Evolutionary conservation across 2,329 filamentous ascomycete genomes (phyloP).

Genomic region (Clonostachys chloroleuca): DNA sequence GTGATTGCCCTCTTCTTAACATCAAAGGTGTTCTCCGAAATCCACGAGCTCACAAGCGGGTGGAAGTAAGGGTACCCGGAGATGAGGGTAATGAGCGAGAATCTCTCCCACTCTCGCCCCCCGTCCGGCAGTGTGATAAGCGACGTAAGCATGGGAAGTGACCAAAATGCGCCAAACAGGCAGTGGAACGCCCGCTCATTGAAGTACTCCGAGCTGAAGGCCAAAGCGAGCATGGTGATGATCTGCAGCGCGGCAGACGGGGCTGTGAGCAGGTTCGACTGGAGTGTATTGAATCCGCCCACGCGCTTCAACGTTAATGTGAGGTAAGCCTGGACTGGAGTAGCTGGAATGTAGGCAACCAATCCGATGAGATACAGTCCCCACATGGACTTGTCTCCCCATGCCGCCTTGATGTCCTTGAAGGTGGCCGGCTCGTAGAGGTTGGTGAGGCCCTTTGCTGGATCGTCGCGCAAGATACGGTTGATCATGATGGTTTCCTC

Average conservation of each 20-base stretch:
- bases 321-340: slow-evolving; percentile 42
- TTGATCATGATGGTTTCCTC: slow-evolving; percentile 71
- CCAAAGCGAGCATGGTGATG: slow-evolving; percentile 47
- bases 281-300: slow-evolving; percentile 49
- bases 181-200: slow-evolving; percentile 50
- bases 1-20: slow-evolving; percentile 44
- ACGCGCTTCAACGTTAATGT: slow-evolving; percentile 52
- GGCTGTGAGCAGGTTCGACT: slow-evolving; percentile 60
- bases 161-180: slow-evolving; percentile 46
- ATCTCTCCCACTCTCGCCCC: slow-evolving; percentile 46
- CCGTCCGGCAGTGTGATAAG: slow-evolving; percentile 42
- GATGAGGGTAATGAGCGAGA: slow-evolving; percentile 44
- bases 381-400: slow-evolving; percentile 42
- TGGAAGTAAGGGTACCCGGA: slow-evolving; percentile 55
- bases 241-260: slow-evolving; percentile 53
- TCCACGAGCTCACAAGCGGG: slow-evolving; percentile 46
- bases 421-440: slow-evolving; percentile 35
- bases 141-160: slow-evolving; percentile 44
- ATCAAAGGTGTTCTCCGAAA: slow-evolving; percentile 42
- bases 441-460: slow-evolving; percentile 40
- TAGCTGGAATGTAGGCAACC: slow-evolving; percentile 42
- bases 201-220: slow-evolving; percentile 49
- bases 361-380: slow-evolving; percentile 44
- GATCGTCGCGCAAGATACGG: slow-evolving; percentile 47
- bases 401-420: slow-evolving; percentile 35